Base-by-base conservation (phyloP, 805 yeast genomes). In the Zygosaccharomyces pseudorouxii region DNA sequence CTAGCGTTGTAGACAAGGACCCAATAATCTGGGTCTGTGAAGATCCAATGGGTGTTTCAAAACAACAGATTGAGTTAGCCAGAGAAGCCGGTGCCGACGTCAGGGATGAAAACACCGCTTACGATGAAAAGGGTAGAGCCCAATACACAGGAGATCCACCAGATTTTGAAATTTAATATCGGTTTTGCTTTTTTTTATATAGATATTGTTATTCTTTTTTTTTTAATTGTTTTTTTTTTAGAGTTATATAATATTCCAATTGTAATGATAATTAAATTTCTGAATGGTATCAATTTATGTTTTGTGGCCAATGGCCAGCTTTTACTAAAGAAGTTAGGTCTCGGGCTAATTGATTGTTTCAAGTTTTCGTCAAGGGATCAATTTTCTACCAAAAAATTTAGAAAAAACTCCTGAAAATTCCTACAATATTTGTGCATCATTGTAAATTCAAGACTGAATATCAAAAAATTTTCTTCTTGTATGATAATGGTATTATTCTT, bases 1-100 rank as follows among this genome's bases (percentile, higher is more conserved):
- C 69, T 16, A 51, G 55, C 38, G 65, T 64, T 10, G 51, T 51
- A 14, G 65, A 60, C 38, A 53, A 54, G 25, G 64, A 56, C 33
- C 87, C 89, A 27, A 76, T 76, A 48, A 71, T 84, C 43, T 86
- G 95, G 95, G 71, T 85, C 52, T 80, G 85, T 38, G 76, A 71
- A 55, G 95, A 86, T 65, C 70, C 76, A 5, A 68, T 81, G 71
- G 92, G 93, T 4, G 72, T 86, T 46, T 76, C 86, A 14, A 75
- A 76, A 43, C 73, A 76, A 49, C 82, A 84, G 60, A 76, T 81
- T 53, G 70, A 70, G 30, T 75, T 75, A 54, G 81, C 86, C 10
- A 65, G 73, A n/a, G 80, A 77, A 25, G 72, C 72, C 42, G 63
- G 61, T 30, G 77, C 83, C 20, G 73, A 73, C 50, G 81, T 82